Evolutionary conservation across 441 rosid genomes (phyloP).

Genomic region (Adansonia rubrostipa): DNA sequence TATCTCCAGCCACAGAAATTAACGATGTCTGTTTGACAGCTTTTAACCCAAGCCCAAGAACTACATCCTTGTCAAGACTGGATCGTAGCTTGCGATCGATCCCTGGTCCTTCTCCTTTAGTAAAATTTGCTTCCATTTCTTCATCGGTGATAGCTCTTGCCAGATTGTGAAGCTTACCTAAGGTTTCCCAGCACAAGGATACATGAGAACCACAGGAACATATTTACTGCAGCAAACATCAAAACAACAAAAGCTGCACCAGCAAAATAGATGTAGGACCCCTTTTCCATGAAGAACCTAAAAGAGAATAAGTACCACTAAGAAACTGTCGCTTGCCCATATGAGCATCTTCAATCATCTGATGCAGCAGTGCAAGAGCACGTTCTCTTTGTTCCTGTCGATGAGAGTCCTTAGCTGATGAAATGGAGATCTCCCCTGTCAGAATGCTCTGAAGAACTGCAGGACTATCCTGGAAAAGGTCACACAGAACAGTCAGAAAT

Average conservation of each 20-base stretch:
- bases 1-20: constrained; percentile 56
- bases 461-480: constrained; percentile 63
- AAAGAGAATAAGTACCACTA: constrained; percentile 66
- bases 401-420: constrained; percentile 71
- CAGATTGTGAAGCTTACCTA: constrained; percentile 97
- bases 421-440: constrained; percentile 62
- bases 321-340: constrained; percentile 96
- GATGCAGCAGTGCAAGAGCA: constrained; percentile 89
- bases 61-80: constrained; percentile 67
- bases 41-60: constrained; percentile 95
- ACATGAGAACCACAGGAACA: constrained; percentile 34
- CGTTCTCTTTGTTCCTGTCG: constrained; percentile 92
- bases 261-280: constrained; percentile 22
- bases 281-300: constrained; percentile 29
- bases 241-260: constrained; percentile 25
- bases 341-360: constrained; percentile 99
- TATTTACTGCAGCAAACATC: constrained; percentile 20
- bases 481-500: constrained; percentile 14
- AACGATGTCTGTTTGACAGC: constrained; percentile 51
- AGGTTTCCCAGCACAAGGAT: constrained; percentile 36
- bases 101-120: constrained; percentile 54
- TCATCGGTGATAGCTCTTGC: constrained; percentile 97
- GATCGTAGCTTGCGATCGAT: constrained; percentile 48
- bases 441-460: constrained; percentile 71
- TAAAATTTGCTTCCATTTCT: constrained; percentile 65